Percentiles rank a stretch among this genome's conserved stretches.
These are phyloP conservation scores for Crithidia brevicula DNA, from an alignment of 208 protist genomes.

Conservation along the genomic window DNA sequence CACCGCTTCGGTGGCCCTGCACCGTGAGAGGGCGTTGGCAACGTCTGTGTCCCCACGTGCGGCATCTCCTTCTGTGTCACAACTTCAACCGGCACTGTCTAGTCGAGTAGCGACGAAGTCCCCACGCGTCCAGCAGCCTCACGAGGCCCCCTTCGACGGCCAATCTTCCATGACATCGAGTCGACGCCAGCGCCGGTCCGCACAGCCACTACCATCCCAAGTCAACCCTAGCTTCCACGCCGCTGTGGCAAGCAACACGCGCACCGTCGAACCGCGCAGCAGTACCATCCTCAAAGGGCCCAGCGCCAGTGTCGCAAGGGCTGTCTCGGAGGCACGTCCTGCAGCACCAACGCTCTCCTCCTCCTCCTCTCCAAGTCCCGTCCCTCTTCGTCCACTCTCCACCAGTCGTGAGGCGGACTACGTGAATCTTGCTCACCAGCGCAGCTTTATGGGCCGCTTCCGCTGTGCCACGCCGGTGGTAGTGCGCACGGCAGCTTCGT, in stretches of 20 bases:
- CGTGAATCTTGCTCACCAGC: constrained; percentile 21
- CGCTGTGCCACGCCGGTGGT: constrained; percentile 47
- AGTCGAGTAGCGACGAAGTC: background rate
- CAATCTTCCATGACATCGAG: background rate
- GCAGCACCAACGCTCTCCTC: background rate
- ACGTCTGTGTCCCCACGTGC: background rate
- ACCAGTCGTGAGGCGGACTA: constrained; percentile 27
- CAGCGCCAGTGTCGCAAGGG: background rate
- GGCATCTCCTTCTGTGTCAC: background rate
- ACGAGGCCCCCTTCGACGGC: background rate
- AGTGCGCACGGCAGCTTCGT: constrained; percentile 26
- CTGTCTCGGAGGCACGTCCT: background rate
- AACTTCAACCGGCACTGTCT: background rate
- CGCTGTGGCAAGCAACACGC: background rate
- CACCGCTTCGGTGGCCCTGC: background rate
- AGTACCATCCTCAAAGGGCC: background rate
- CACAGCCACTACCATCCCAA: constrained; percentile 1
- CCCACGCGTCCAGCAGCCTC: background rate
- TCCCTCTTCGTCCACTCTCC: constrained; percentile 5
- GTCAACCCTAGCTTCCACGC: background rate
- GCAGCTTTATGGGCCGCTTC: constrained; percentile 40
- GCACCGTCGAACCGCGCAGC: background rate
- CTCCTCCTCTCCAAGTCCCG: background rate
- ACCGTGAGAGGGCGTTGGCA: background rate
- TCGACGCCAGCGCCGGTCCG: background rate